These are phyloP conservation scores for Lomentospora prolificans DNA, from an alignment of 2,329 filamentous ascomycete species.

Conservation along the genomic window DNA sequence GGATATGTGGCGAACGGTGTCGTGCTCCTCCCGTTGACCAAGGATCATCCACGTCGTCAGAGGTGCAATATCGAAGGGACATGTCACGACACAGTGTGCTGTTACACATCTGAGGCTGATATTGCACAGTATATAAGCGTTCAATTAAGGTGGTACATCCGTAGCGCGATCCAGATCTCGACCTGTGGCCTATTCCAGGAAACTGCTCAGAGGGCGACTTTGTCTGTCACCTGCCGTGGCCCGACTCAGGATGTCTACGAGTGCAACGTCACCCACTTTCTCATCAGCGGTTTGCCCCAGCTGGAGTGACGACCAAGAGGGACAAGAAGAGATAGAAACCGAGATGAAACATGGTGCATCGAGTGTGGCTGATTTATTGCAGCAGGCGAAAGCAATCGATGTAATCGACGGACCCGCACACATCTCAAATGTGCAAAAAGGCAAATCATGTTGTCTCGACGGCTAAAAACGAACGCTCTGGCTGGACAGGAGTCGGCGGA, in stretches of 20 bases:
- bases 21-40: neutral
- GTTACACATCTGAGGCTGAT: neutral
- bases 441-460: neutral
- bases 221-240: neutral
- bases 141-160: neutral
- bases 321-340: neutral
- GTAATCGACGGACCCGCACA: neutral
- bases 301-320: neutral
- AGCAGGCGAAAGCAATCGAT: neutral
- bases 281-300: neutral
- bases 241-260: neutral
- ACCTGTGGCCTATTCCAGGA: too few species aligned
- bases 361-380: neutral
- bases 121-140: neutral
- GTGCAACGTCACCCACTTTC: neutral
- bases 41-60: neutral
- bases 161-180: neutral
- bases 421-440: neutral
- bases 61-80: neutral
- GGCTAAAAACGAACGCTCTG: neutral
- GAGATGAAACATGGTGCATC: slow-evolving; percentile 1
- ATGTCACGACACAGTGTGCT: neutral
- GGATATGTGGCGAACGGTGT: neutral
- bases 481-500: neutral
- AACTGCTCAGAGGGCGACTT: too few species aligned